Evolutionary conservation across 2,329 filamentous ascomycete genomes (phyloP).

Genomic region (Chrysoporthe deuterocubensis): DNA sequence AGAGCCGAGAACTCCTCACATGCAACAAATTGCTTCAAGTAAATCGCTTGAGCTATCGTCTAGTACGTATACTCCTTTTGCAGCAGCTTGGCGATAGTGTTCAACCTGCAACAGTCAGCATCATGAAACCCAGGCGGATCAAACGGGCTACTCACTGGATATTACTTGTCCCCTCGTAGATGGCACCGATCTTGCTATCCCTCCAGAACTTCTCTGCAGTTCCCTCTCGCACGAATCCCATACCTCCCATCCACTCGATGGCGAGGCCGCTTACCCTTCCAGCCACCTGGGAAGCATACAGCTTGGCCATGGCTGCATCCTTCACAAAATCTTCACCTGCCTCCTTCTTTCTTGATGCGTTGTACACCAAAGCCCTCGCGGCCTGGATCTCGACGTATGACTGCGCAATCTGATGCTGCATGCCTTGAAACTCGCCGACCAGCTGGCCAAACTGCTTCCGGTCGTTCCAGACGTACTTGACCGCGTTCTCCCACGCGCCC

Average conservation of each 20-base stretch:
- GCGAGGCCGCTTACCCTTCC: slow-evolving; percentile 82
- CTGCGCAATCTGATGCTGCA: slow-evolving; percentile 99
- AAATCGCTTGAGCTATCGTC: not conserved
- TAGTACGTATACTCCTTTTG: slow-evolving; percentile 64
- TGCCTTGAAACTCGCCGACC: slow-evolving; percentile 96
- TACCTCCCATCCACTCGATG: slow-evolving; percentile 99
- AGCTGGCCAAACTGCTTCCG: slow-evolving; percentile 94
- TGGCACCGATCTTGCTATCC: slow-evolving; percentile 97
- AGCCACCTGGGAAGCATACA: slow-evolving; percentile 92
- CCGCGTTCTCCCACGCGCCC: slow-evolving; percentile 94
- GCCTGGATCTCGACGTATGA: slow-evolving; percentile 92
- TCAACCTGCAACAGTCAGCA: slow-evolving; percentile 50
- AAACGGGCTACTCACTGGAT: slow-evolving; percentile 59
- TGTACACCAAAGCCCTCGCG: slow-evolving; percentile 90
- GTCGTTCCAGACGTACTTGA: slow-evolving; percentile 96
- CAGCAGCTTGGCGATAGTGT: slow-evolving; percentile 66
- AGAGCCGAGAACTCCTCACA: not conserved
- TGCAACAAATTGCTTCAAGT: not conserved
- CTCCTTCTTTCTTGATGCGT: slow-evolving; percentile 97
- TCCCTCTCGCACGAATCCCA: slow-evolving; percentile 97
- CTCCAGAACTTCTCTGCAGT: slow-evolving; percentile 97
- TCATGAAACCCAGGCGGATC: not conserved
- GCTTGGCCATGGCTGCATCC: slow-evolving; percentile 98
- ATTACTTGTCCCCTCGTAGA: slow-evolving; percentile 90
- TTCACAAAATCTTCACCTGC: slow-evolving; percentile 92